Conservation (phyloP, 1,284 basidiomycete species). For the Anthracocystis panici-leucophaei region DNA sequence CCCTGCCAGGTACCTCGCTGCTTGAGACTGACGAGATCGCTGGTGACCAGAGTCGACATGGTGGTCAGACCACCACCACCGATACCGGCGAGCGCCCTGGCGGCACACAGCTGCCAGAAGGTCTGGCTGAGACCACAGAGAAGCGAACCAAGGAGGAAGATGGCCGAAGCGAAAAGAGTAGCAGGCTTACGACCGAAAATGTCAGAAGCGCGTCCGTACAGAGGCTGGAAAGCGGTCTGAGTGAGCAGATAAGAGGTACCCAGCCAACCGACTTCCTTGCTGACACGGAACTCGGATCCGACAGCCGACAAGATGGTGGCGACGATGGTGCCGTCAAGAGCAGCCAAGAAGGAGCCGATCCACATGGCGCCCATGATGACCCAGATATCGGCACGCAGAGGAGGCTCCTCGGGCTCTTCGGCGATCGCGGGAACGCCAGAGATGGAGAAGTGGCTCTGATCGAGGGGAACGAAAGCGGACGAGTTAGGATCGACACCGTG, state of each 20-base stretch:
- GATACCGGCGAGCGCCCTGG: slow-evolving; percentile 71
- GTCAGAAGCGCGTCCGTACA: slow-evolving; percentile 66
- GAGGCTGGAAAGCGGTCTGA: slow-evolving; percentile 68
- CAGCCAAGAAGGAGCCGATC: slow-evolving; percentile 66
- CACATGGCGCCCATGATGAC: slow-evolving; percentile 68
- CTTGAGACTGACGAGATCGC: slow-evolving; percentile 71
- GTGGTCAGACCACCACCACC: slow-evolving; percentile 72
- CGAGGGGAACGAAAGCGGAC: slow-evolving; percentile 64
- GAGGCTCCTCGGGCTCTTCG: slow-evolving; percentile 44
- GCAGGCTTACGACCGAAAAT: slow-evolving; percentile 68
- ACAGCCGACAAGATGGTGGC: slow-evolving; percentile 65
- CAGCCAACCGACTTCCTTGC: slow-evolving; percentile 65
- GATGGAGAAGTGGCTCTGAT: slow-evolving; percentile 63
- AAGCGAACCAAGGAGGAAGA: slow-evolving; percentile 65
- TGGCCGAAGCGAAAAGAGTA: slow-evolving; percentile 64
- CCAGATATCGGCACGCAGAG: slow-evolving; percentile 57
- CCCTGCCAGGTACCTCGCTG: slow-evolving; percentile 71
- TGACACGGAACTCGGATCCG: slow-evolving; percentile 67
- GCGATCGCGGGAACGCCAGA: slow-evolving; percentile 27
- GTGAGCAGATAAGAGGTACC: slow-evolving; percentile 68
- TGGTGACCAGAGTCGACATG: slow-evolving; percentile 71
- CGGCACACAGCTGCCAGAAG: slow-evolving; percentile 66
- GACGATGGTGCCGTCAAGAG: slow-evolving; percentile 67
- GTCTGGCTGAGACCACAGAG: slow-evolving; percentile 66
- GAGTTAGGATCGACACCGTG: slow-evolving; percentile 68